Base-by-base conservation (phyloP, 2,329 filamentous ascomycete species). In the Aspergillus sp. region DNA sequence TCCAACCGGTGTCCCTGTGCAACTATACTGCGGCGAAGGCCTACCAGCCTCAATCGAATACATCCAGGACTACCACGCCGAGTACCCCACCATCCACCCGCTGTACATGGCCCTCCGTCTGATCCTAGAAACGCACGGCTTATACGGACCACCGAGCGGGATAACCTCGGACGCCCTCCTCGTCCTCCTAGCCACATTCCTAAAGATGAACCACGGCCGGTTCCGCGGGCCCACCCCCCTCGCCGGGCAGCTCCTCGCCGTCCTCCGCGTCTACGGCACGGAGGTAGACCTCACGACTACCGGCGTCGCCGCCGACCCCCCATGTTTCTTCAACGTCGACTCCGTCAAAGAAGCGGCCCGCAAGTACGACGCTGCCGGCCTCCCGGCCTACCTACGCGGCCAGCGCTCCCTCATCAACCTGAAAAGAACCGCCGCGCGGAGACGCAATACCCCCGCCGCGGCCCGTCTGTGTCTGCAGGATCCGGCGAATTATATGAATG, bases 401-500 rank as follows among this genome's bases (percentile, higher is more conserved):
- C 74, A 76, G 51, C 69, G 69, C 43, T 65, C 67, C 14, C 72
- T 77, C 20, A 64, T 69, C 11, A 67, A 62, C 32, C 58, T 62
- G 19, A 70, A 70, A 53, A 55, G 60, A 52, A 61, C 59, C 36
- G 59, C 73, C 65, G 56, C 70, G 58, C 11, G 70, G 5, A 64
- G 56, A 40, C 54, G 62, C n/a, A 72, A 72, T 42, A 14, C 43
- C 1, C 49, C 52, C 16, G 52, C 54, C 14, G 61, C 63, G 4
- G 58, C 73, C 50, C 67, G 80, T 46, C 70, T 85, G 46, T 80
- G 73, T 53, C 69, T 86, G 13, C 82, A 84, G 65, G 82, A 86
- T 59, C 83, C 83, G 0, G 79, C 80, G 7, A 76, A 84, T 60
- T 73, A 75, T 17, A 73, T 73, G 60, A 84, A 83, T 62, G 80